Base-by-base conservation (phyloP, 352 stramenopile genomes). In the Globisporangium mamillatum region DNA sequence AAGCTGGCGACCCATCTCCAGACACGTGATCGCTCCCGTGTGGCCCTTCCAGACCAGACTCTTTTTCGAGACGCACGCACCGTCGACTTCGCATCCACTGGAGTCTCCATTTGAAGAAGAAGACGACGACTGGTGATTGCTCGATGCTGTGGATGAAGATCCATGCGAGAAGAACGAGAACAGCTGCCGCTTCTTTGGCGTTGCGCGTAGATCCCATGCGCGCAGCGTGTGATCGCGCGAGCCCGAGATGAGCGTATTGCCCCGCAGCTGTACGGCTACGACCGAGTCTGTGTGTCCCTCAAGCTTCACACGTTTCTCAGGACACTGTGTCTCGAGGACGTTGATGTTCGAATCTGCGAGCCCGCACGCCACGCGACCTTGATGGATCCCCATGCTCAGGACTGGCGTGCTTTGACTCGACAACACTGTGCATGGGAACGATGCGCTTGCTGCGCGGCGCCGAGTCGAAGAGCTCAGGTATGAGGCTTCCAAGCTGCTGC, bases 1-100 rank as follows among this genome's bases (percentile, higher is more conserved):
- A 20, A 94, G 75, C 64, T 92, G 82, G n/a, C 80, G 80, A 4
- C 84, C 85, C 32, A 95, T 79, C 36, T 95, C 87, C 64, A 93
- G 71, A 46, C 82, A 92, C 0, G 78, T 87, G 46, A 95, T 73
- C 14, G 84, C 71, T 44, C 60, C 79, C 8, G 81, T 78, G 66
- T 95, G 87, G 4, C 87, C 87, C 41, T 78, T 78, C 71, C 92
- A 79, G 12, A 91, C 78, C 12, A 89, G 41, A 57, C 84, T 87
- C 44, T 78, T 81, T 34, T 83, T 85, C 5, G 84, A 90, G 41
- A 92, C 79, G n/a, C 69, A 70, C 1, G 74, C 64, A 1, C 78
- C 78, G 64, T 94, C 81, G 4, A 94, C 69, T 18, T 91, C 77
- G 3, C 44, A 52, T 9, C 41, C 71, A 14, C 60, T 60, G n/a